Base-by-base conservation (phyloP, 768 basidiomycete species). In the Panaeolus papilionaceus region DNA sequence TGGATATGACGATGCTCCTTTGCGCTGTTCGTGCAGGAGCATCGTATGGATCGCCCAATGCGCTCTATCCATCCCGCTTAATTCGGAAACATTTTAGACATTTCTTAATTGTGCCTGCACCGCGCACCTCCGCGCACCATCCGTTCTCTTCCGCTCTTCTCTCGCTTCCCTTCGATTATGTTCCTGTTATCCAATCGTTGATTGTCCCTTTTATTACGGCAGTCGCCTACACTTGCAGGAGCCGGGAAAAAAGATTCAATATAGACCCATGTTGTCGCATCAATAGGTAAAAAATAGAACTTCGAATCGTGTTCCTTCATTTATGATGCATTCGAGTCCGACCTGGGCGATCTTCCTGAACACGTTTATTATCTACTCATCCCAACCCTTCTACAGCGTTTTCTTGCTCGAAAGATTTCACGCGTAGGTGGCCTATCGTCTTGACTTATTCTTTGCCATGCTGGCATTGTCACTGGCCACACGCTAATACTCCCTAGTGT, bases 11-110 rank as follows among this genome's bases (percentile, higher is more conserved):
- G 26, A 33, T 58, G 28, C 54, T 28, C 37, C 12, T 58, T 58
- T 20, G 4, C 33, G 6, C 14, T 33, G 33, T 33, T 16, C 54
- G 47, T 51, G 11, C 28, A 58, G 16, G 26, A 58, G 33, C 12
- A 9, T 28, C 33, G 54, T 16, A 58, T 11, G 54, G 4, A 58
- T 18, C 11, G 11, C 28, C 10, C 8, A 37, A 33, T 33, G 4
- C 1, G 16, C 33, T 33, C 12, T 14, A 16, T 33, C 23, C 47
- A 26, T 16, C 14, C 54, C 54, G 54, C 54, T 37, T 58, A 28
- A 58, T 58, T 58, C 54, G 54, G 54, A 58, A 58, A 58, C 54
- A 3, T 14, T 58, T 58, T 58, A 58, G 54, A 58, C 54, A 37
- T 33, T 58, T 58, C 7, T 58, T 33, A n/a, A 58, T 3, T 11